phyloP scores from a whole-genome alignment of 2,329 filamentous ascomycete genomes.

The Paecilomyces fulvus region DNA sequence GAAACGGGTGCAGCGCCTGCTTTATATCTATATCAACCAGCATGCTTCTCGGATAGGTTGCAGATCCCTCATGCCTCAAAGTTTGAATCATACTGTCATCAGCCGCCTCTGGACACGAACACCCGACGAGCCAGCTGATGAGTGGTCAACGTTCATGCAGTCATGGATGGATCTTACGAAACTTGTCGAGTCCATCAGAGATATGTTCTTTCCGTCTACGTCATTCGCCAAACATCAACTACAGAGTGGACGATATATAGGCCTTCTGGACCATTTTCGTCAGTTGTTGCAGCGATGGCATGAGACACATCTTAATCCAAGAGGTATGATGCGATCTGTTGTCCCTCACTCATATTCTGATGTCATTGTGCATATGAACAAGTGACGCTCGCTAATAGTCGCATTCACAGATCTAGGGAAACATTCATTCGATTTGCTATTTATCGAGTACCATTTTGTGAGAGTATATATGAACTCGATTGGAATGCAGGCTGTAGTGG shows the following conservation, averaged over 20 bases:
- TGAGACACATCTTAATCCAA: conserved; percentile 25
- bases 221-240: conserved; percentile 9
- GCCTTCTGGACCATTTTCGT: conserved; percentile 36
- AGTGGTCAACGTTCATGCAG: conserved; percentile 45
- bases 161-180: conserved; percentile 43
- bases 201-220: conserved; percentile 42
- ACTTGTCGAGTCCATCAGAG: conserved; percentile 44
- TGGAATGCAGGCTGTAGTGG: conserved; percentile 50
- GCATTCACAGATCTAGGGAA: conserved; percentile 16
- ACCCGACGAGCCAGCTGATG: conserved; percentile 34
- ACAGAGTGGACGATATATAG: conserved; percentile 41
- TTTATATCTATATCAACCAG: conserved; percentile 40
- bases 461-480: conserved; percentile 38
- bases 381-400: not conserved
- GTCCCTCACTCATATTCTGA: not conserved
- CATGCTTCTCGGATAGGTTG: conserved; percentile 41
- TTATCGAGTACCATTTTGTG: conserved; percentile 45
- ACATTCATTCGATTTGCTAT: conserved; percentile 40
- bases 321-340: conserved; percentile 12
- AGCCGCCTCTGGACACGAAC: conserved; percentile 11
- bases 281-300: conserved; percentile 31
- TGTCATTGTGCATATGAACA: not conserved
- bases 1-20: conserved; percentile 22
- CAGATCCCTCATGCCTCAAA: conserved; percentile 44
- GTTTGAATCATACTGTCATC: conserved; percentile 29